phyloP scores from a whole-genome alignment of 1,284 basidiomycete genomes.

The Ustilago hordei region DNA sequence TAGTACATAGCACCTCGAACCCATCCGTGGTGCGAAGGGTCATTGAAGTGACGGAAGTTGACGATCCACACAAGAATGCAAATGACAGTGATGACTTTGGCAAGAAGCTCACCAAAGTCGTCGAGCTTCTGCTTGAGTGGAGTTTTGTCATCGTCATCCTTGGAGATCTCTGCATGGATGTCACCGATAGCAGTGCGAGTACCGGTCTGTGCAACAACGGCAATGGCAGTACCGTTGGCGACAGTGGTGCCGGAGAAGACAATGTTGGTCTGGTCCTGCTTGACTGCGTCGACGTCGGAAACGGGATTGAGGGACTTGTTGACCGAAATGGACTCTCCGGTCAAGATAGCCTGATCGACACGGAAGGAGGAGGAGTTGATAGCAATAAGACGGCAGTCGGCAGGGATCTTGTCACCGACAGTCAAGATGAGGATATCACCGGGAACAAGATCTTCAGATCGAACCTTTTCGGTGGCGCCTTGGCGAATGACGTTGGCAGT shows the following conservation, averaged over 20 bases:
- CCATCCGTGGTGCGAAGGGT: constrained; percentile 67
- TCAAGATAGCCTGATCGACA: constrained; percentile 68
- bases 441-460: constrained; percentile 63
- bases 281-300: constrained; percentile 59
- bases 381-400: constrained; percentile 65
- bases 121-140: constrained; percentile 69
- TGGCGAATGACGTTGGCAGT: constrained; percentile 62
- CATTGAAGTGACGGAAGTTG: constrained; percentile 68
- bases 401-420: constrained; percentile 68
- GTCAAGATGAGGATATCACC: constrained; percentile 66
- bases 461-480: constrained; percentile 47
- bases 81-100: constrained; percentile 68
- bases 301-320: constrained; percentile 62
- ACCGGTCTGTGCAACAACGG: constrained; percentile 64
- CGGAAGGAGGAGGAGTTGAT: constrained; percentile 64
- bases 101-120: constrained; percentile 68
- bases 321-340: constrained; percentile 66
- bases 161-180: constrained; percentile 66
- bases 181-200: constrained; percentile 65
- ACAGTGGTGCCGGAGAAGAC: constrained; percentile 68
- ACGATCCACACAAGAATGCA: constrained; percentile 69
- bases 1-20: constrained; percentile 68
- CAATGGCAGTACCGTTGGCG: constrained; percentile 62
- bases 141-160: constrained; percentile 65
- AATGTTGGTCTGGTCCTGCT: constrained; percentile 69